These are phyloP conservation scores for Yarrowia galli DNA, from an alignment of 1,139 yeast genomes.

Conservation along the genomic window DNA sequence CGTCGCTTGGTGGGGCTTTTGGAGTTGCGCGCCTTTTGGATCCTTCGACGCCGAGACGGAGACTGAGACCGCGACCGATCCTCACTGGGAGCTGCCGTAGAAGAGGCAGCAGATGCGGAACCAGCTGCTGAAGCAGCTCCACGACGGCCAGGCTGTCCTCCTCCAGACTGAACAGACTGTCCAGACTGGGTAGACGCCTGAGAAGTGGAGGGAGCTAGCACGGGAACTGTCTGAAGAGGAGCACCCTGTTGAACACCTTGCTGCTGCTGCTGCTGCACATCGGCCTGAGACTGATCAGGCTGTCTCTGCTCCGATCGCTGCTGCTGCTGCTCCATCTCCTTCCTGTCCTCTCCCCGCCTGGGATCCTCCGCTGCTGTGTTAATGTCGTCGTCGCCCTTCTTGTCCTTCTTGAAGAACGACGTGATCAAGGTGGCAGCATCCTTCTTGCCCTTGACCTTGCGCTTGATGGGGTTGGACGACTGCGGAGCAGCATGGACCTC, in stretches of 20 bases:
- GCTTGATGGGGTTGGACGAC: slow-evolving; percentile 23
- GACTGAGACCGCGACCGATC: slow-evolving; percentile 13
- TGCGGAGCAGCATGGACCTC: neutral
- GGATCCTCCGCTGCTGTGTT: slow-evolving; percentile 5
- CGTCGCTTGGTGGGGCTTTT: slow-evolving; percentile 38
- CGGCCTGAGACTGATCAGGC: neutral
- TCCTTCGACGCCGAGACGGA: slow-evolving; percentile 24
- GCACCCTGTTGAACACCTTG: too few species aligned
- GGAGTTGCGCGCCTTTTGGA: slow-evolving; percentile 31
- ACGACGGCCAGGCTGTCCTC: slow-evolving; percentile 1
- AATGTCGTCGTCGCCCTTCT: slow-evolving; percentile 24
- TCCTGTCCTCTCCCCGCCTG: neutral
- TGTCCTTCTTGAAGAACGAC: slow-evolving; percentile 38
- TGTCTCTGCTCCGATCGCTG: neutral
- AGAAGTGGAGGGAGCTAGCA: neutral
- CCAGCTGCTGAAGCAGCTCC: neutral
- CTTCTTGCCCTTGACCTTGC: slow-evolving; percentile 36
- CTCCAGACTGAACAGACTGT: too few species aligned
- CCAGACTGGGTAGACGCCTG: neutral
- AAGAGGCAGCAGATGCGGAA: too few species aligned
- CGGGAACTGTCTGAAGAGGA: neutral
- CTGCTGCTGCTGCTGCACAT: too few species aligned
- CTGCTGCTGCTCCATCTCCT: neutral
- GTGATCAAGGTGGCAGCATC: slow-evolving; percentile 32
- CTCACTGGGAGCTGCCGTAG: neutral